phyloP scores from a whole-genome alignment of 2,329 filamentous ascomycete genomes.

The Dryadomyces quercus-mongolicae region DNA sequence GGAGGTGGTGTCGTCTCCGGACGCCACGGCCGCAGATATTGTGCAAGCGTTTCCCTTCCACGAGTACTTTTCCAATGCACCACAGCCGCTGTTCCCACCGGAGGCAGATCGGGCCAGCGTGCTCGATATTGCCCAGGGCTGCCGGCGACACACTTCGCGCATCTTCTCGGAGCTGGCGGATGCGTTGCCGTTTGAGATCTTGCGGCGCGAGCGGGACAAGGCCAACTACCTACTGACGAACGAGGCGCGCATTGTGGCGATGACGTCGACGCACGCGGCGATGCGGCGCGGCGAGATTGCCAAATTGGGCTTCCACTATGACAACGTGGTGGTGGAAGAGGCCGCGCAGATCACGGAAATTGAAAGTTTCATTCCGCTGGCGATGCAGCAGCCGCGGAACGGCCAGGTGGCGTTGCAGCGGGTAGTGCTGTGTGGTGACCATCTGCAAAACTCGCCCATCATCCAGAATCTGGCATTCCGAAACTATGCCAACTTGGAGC shows the following conservation, averaged over 20 bases:
- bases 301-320: slow-evolving; percentile 86
- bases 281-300: slow-evolving; percentile 89
- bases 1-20: slow-evolving; percentile 46
- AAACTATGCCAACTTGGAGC: slow-evolving; percentile 90
- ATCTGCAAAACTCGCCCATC: slow-evolving; percentile 91
- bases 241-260: slow-evolving; percentile 94
- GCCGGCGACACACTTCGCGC: slow-evolving; percentile 76
- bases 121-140: slow-evolving; percentile 69
- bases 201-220: slow-evolving; percentile 80
- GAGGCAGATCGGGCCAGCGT: slow-evolving; percentile 52
- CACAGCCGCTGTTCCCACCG: slow-evolving; percentile 69
- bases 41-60: slow-evolving; percentile 76
- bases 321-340: slow-evolving; percentile 98
- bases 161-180: slow-evolving; percentile 90
- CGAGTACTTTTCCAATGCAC: slow-evolving; percentile 73
- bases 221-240: slow-evolving; percentile 91
- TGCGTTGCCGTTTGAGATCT: slow-evolving; percentile 87
- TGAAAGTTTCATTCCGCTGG: slow-evolving; percentile 88
- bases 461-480: slow-evolving; percentile 91
- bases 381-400: slow-evolving; percentile 71
- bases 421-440: slow-evolving; percentile 86
- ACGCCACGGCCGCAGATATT: slow-evolving; percentile 48
- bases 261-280: slow-evolving; percentile 96
- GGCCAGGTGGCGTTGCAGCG: slow-evolving; percentile 69
- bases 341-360: slow-evolving; percentile 96